Evolutionary conservation across 495 filamentous ascomycete genomes (phyloP).

Genomic region (Aspergillus nanangensis): DNA sequence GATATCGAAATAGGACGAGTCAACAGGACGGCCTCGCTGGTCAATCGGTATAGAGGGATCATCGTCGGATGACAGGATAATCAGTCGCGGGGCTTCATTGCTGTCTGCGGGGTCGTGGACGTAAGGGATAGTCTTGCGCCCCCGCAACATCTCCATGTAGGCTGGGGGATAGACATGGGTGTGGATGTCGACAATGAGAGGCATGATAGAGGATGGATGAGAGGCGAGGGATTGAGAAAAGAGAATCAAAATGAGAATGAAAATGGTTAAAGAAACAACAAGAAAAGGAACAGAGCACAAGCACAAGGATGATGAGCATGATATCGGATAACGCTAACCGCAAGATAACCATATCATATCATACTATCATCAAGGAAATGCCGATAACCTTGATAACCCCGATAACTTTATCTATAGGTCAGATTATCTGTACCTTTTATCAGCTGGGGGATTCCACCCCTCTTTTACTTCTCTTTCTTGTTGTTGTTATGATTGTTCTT

Average conservation of each 20-base stretch:
- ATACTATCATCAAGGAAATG: too few relatives aligned
- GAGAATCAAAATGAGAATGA: not conserved
- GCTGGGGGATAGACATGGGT: conserved; percentile 89
- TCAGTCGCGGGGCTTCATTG: conserved; percentile 60
- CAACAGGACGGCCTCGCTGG: conserved; percentile 66
- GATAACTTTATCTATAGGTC: too few relatives aligned
- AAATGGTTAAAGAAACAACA: not conserved
- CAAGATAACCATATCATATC: too few relatives aligned
- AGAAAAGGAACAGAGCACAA: not conserved
- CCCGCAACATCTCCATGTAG: conserved; percentile 77
- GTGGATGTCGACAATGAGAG: conserved; percentile 76
- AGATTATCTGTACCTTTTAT: too few relatives aligned
- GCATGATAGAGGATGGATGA: conserved; percentile 14
- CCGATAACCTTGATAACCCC: too few relatives aligned
- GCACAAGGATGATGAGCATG: not conserved
- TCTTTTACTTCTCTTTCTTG: too few relatives aligned
- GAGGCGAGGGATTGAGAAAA: not conserved
- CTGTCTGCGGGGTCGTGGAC: conserved; percentile 63
- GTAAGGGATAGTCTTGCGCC: conserved; percentile 72
- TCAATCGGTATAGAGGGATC: conserved; percentile 49
- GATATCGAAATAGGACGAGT: conserved; percentile 67
- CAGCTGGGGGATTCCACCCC: too few relatives aligned
- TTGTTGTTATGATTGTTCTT: too few relatives aligned
- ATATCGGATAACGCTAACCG: too few relatives aligned
- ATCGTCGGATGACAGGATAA: conserved; percentile 68